Evolutionary conservation across 768 basidiomycete genomes (phyloP).

Genomic region (Pleurotus eryngii): DNA sequence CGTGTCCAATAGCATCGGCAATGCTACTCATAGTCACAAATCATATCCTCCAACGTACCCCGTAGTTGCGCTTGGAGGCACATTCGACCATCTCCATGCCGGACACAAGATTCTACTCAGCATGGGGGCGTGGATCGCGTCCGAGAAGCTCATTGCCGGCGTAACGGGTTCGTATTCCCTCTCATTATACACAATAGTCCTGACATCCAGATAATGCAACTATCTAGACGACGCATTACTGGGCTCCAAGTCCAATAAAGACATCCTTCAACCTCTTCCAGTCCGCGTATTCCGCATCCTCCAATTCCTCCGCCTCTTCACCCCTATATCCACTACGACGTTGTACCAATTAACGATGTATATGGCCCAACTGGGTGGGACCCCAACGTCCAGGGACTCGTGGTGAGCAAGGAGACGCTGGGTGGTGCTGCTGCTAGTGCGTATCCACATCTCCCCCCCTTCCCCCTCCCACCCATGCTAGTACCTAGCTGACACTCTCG

Average conservation of each 20-base stretch:
- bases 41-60: constrained; percentile 38
- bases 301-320: constrained; percentile 70
- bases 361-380: constrained; percentile 91
- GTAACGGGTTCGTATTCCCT: constrained; percentile 61
- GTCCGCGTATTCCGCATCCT: constrained; percentile 55
- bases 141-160: constrained; percentile 82
- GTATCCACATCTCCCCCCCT: constrained; percentile 24
- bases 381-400: constrained; percentile 83
- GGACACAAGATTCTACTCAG: constrained; percentile 97
- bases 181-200: background rate
- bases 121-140: constrained; percentile 83
- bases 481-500: background rate
- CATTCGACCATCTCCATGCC: constrained; percentile 96
- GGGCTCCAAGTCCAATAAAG: constrained; percentile 63
- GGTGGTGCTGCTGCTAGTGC: constrained; percentile 70
- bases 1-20: constrained; percentile 1
- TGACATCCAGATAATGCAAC: background rate
- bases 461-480: too few relatives aligned
- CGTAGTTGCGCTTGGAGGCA: constrained; percentile 88
- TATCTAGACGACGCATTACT: constrained; percentile 65
- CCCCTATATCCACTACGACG: constrained; percentile 58
- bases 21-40: background rate
- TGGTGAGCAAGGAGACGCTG: constrained; percentile 88
- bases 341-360: constrained; percentile 78
- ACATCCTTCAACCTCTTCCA: constrained; percentile 61